Percentiles rank a stretch among this genome's conserved stretches.
Conservation (phyloP, 352 stramenopile species). For the Phytophthora sp. region DNA sequence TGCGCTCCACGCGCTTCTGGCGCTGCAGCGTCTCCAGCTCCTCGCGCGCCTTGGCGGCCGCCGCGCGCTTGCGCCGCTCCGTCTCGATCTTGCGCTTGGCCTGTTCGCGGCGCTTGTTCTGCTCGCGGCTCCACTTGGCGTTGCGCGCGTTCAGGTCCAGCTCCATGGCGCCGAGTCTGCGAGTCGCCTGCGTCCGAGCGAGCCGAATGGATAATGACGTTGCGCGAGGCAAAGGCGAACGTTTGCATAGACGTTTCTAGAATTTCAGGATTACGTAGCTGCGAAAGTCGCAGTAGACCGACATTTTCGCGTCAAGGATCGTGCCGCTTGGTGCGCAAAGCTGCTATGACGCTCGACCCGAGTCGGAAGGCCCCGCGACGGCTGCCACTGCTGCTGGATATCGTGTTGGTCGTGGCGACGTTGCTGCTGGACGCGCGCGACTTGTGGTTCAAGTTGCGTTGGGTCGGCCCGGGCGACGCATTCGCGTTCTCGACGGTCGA, state of each 20-base stretch:
- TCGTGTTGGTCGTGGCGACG: constrained; percentile 31
- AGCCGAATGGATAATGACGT: constrained; percentile 10
- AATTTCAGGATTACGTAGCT: no score
- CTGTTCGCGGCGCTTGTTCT: constrained; percentile 63
- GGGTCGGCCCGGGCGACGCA: constrained; percentile 46
- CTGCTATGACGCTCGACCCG: constrained; percentile 6
- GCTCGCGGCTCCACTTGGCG: constrained; percentile 74
- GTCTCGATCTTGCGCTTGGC: constrained; percentile 60
- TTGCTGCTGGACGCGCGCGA: constrained; percentile 58
- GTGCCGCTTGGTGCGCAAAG: constrained; percentile 24
- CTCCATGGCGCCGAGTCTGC: constrained; percentile 45
- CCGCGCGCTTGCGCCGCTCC: constrained; percentile 57
- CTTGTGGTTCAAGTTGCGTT: constrained; percentile 63
- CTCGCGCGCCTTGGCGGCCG: constrained; percentile 43
- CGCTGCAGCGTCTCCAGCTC: constrained; percentile 53
- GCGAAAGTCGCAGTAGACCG: no score
- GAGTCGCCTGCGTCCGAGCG: no score
- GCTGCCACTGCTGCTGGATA: constrained; percentile 33
- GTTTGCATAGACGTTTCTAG: neutral
- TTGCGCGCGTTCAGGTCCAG: constrained; percentile 73
- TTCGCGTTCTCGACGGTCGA: constrained; percentile 47
- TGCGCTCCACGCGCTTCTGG: constrained; percentile 51
- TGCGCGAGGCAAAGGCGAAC: neutral
- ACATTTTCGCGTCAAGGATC: no score
- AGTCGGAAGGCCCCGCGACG: constrained; percentile 8